These are phyloP conservation scores for Salvia sclarea DNA, from an alignment of 305 asterid genomes.

Conservation along the genomic window DNA sequence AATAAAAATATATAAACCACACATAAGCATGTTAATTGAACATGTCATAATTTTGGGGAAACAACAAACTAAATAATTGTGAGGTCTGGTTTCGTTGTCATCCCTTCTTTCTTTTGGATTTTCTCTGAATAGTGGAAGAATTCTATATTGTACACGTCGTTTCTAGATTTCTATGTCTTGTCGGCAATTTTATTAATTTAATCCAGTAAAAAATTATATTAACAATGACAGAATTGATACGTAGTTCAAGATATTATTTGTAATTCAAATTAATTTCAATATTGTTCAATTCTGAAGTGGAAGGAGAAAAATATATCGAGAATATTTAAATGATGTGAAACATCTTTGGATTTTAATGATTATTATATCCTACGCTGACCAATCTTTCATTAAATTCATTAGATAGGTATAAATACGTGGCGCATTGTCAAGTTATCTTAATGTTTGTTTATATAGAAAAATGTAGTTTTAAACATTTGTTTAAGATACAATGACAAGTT, in stretches of 20 bases:
- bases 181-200: conserved; percentile 19
- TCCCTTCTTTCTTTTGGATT: conserved; percentile 21
- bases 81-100: conserved; percentile 1
- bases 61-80: neutral
- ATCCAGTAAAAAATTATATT: conserved; percentile 19
- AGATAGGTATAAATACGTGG: conserved; percentile 21
- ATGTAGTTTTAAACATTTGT: neutral
- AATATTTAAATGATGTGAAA: neutral
- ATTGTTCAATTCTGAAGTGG: neutral
- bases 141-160: conserved; percentile 27
- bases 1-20: neutral
- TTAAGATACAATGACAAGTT: neutral
- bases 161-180: conserved; percentile 21
- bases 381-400: neutral
- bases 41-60: neutral
- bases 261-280: neutral
- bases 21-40: neutral
- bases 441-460: neutral
- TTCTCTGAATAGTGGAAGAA: conserved; percentile 1
- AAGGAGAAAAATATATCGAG: neutral
- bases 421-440: neutral
- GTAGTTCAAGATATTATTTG: neutral
- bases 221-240: conserved; percentile 16
- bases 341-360: neutral
- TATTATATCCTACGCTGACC: neutral